Conservation (phyloP, 371 early-diverging fungal species). For the Catenaria anguillulae region DNA sequence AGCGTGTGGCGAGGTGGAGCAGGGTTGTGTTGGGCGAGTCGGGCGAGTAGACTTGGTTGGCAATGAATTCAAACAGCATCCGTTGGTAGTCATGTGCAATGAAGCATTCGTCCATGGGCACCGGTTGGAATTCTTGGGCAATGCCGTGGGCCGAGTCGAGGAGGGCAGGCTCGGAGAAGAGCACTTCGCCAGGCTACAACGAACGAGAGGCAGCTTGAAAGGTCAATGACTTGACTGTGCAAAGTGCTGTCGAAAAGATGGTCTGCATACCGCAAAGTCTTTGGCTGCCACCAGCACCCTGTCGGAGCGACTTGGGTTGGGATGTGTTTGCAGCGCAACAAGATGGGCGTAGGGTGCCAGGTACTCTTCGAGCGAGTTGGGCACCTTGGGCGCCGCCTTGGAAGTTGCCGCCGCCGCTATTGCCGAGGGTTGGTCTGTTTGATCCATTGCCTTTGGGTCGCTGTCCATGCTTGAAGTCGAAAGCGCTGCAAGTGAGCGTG, state of each 20-base stretch:
- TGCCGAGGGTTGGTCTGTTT: too few relatives aligned
- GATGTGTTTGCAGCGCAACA: background rate
- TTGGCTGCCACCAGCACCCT: constrained; percentile 4
- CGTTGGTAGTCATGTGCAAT: constrained; percentile 7
- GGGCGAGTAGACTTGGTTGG: background rate
- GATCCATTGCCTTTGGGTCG: too few relatives aligned
- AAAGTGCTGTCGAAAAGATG: too few relatives aligned
- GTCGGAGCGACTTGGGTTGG: background rate
- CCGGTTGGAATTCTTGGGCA: background rate
- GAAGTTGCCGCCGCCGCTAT: too few relatives aligned
- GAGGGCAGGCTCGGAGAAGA: background rate
- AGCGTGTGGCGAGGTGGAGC: background rate
- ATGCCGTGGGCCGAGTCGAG: background rate
- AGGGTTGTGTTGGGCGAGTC: background rate
- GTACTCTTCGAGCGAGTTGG: background rate
- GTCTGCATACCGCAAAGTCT: background rate
- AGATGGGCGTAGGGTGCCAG: background rate
- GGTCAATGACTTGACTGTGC: too few relatives aligned
- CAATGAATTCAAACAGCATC: constrained; percentile 1
- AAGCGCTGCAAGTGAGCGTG: too few relatives aligned
- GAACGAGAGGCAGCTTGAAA: too few relatives aligned
- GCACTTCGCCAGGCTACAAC: constrained; percentile 3
- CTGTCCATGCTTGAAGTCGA: too few relatives aligned
- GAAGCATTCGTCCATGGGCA: background rate
- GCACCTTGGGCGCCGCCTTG: too few relatives aligned